Evolutionary conservation across 805 yeast species (phyloP).

Genomic region (Saccharomycopsis amapae): DNA sequence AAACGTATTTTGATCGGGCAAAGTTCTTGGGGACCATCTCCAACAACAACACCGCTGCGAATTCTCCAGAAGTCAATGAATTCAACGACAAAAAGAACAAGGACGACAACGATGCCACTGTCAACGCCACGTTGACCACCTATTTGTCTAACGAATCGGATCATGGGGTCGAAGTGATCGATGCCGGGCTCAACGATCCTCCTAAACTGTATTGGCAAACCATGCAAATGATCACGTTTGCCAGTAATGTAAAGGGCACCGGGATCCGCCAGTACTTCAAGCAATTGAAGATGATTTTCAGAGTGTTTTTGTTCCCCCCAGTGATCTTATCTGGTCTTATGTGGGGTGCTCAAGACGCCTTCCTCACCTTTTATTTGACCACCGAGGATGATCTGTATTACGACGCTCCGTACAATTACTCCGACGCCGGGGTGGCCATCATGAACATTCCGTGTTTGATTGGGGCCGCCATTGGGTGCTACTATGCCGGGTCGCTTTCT

Average conservation of each 20-base stretch:
- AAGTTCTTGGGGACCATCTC: slow-evolving; percentile 27
- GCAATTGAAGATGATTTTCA: slow-evolving; percentile 42
- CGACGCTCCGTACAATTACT: slow-evolving; percentile 59
- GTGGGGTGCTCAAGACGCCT: slow-evolving; percentile 78
- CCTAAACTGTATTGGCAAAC: slow-evolving; percentile 39
- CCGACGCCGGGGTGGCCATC: slow-evolving; percentile 59
- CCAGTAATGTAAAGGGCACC: slow-evolving; percentile 51
- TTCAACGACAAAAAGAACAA: slow-evolving; percentile 16
- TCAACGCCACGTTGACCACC: no score
- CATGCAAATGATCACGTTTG: slow-evolving; percentile 44
- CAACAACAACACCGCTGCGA: background rate
- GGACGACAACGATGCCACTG: slow-evolving; percentile 4
- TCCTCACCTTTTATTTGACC: slow-evolving; percentile 66
- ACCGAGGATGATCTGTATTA: slow-evolving; percentile 64
- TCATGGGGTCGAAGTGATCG: slow-evolving; percentile 21
- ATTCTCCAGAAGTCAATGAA: slow-evolving; percentile 1
- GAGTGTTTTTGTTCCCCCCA: slow-evolving; percentile 59
- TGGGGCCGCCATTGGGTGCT: slow-evolving; percentile 61
- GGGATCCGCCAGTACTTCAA: slow-evolving; percentile 61
- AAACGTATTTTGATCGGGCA: slow-evolving; percentile 59
- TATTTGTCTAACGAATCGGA: no score
- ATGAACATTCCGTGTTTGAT: slow-evolving; percentile 68
- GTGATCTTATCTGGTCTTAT: slow-evolving; percentile 59
- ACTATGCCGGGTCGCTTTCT: slow-evolving; percentile 53
- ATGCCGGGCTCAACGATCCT: slow-evolving; percentile 35